Conservation (phyloP, 2,329 filamentous ascomycete species). For the Trichoderma asperellum region DNA sequence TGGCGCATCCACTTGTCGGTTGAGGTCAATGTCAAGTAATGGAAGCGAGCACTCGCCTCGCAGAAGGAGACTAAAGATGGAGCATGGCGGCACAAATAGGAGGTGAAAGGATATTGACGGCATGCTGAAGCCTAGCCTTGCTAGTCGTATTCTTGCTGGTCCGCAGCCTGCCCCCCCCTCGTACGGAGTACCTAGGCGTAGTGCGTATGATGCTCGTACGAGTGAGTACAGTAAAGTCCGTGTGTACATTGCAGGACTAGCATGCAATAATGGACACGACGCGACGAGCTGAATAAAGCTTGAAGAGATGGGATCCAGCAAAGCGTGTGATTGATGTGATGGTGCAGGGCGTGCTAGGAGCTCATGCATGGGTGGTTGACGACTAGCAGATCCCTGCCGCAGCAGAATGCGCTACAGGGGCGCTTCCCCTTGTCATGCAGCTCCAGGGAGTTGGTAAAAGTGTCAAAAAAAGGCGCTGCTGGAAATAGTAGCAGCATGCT, state of each 20-base stretch:
- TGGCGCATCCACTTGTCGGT: conserved; percentile 8
- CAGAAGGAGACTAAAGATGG: not conserved
- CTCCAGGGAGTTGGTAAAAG: conserved; percentile 26
- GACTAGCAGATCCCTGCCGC: conserved; percentile 6
- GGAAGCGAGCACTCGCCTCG: conserved; percentile 23
- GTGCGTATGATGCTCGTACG: not conserved
- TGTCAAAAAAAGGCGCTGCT: conserved; percentile 16
- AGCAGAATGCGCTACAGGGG: not conserved
- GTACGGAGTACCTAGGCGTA: not conserved
- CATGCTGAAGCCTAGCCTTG: conserved; percentile 9
- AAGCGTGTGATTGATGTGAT: conserved; percentile 26
- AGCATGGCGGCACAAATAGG: conserved; percentile 12
- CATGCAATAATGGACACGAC: not conserved
- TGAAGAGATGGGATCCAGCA: conserved; percentile 14
- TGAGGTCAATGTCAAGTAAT: conserved; percentile 6
- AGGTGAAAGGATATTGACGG: conserved; percentile 23
- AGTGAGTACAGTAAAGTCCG: not conserved
- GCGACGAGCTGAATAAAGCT: conserved; percentile 24
- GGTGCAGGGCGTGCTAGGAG: conserved; percentile 13
- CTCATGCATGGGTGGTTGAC: conserved; percentile 6
- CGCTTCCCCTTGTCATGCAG: conserved; percentile 18
- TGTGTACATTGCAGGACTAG: not conserved
- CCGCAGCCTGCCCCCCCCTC: not conserved
- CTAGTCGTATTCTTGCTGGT: conserved; percentile 3
- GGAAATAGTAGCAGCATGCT: conserved; percentile 17